phyloP scores from a whole-genome alignment of 2,329 filamentous ascomycete genomes.

The Nothophaeocryptopus gaeumannii region DNA sequence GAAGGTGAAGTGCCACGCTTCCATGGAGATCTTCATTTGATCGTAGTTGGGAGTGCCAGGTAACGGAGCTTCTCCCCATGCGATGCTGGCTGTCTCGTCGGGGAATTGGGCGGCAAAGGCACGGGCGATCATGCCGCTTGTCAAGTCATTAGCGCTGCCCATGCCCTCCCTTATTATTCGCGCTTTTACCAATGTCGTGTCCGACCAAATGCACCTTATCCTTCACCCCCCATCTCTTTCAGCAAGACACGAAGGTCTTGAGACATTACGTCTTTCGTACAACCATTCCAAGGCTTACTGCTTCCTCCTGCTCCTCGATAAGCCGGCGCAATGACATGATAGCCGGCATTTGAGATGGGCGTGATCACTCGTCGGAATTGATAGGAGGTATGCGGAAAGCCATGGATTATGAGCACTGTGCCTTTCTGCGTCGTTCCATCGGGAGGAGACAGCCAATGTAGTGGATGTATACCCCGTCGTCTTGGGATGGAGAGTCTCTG shows the following conservation, averaged over 20 bases:
- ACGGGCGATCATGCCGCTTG: slow-evolving; percentile 48
- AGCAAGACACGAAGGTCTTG: slow-evolving; percentile 39
- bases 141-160: slow-evolving; percentile 38
- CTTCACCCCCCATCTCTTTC: slow-evolving; percentile 28
- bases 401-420: slow-evolving; percentile 47
- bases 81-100: slow-evolving; percentile 36
- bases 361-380: slow-evolving; percentile 43
- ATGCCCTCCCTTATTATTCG: slow-evolving; percentile 42
- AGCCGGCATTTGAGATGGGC: slow-evolving; percentile 35
- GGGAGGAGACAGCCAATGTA: slow-evolving; percentile 27
- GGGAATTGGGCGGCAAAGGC: slow-evolving; percentile 41
- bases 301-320: slow-evolving; percentile 18
- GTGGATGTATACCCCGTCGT: slow-evolving; percentile 26
- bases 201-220: slow-evolving; percentile 43
- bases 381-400: slow-evolving; percentile 49
- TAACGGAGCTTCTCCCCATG: slow-evolving; percentile 45
- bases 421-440: slow-evolving; percentile 28
- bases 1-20: slow-evolving; percentile 45
- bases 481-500: slow-evolving; percentile 10
- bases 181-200: slow-evolving; percentile 43
- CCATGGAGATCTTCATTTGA: slow-evolving; percentile 25
- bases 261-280: slow-evolving; percentile 43
- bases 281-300: slow-evolving; percentile 31
- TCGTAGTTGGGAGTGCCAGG: slow-evolving; percentile 34
- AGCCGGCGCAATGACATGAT: slow-evolving; percentile 19